Evolutionary conservation across 768 basidiomycete genomes (phyloP), one percentile per base, ranked within the genome.

Genomic region (Mycena epipterygia): DNA sequence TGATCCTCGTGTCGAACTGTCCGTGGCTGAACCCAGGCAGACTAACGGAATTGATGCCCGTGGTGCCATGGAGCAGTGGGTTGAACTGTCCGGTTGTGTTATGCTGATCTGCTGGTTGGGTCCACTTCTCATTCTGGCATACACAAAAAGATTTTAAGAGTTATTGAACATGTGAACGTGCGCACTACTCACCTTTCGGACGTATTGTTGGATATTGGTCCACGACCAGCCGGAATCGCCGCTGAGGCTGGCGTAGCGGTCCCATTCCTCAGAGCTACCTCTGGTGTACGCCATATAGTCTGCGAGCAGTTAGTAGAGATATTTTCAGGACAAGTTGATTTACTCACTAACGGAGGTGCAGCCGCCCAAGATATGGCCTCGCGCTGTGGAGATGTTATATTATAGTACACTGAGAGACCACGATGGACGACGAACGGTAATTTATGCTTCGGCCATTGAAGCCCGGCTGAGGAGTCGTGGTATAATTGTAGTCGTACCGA

Each of bases 201-300:
- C 65, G 42, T 77, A 79, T 13, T 74, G 71, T 27, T 71, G 58
- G 35, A 81, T 58, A 14, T 59, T 71, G 1, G 67, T 64, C 74
- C 78, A 79, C 2, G 72, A 68, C 89, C 90, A 91, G 4, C 82
- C 81, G 3, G 79, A 58, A 42, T 89, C 87, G 8, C 85, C 87
- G 11, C 82, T 79, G 25, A 84, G 76, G 0, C 73, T 51, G 0
- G 85, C 88, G 78, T 85, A 87, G 66, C 86, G 84, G 64, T 90
- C 86, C 59, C 84, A 90, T 71, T 90, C 89, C n/a, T 81, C 79
- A 3, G 55, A 61, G 1, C 79, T 75, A 4, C 83, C 83, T 11
- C 79, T 72, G 3, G 76, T 79, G 44, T 78, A 81, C 5, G 73
- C 65, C 76, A 79, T 72, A 23, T 68, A 69, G 56, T 79, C 78